Conservation (phyloP, 2,329 filamentous ascomycete genomes). For the Fusarium coicis region DNA sequence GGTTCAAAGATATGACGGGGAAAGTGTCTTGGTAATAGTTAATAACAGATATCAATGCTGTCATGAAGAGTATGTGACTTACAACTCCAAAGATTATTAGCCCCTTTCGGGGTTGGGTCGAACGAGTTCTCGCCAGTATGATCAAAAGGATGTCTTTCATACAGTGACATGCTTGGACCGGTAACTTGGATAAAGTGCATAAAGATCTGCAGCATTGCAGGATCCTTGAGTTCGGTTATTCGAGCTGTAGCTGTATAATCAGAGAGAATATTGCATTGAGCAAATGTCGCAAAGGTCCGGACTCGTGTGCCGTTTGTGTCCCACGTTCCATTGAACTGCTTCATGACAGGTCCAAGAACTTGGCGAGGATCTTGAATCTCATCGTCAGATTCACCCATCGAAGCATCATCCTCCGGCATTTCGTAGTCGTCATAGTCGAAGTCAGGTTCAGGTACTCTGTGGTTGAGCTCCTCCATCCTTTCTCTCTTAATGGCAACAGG, state of each 20-base stretch:
- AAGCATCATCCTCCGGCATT: slow-evolving; percentile 66
- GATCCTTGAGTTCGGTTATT: slow-evolving; percentile 81
- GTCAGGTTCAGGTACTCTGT: slow-evolving; percentile 10
- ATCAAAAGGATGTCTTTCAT: slow-evolving; percentile 83
- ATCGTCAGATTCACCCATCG: slow-evolving; percentile 70
- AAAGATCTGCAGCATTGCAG: slow-evolving; percentile 84
- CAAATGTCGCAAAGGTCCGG: slow-evolving; percentile 61
- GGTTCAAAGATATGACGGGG: slow-evolving; percentile 82
- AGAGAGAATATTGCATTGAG: slow-evolving; percentile 64
- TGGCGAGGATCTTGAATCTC: slow-evolving; percentile 57
- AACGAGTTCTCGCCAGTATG: slow-evolving; percentile 69
- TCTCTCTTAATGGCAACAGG: slow-evolving; percentile 15
- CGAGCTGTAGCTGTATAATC: slow-evolving; percentile 73
- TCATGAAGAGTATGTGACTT: slow-evolving; percentile 43
- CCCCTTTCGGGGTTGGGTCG: slow-evolving; percentile 67
- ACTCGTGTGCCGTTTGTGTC: slow-evolving; percentile 54
- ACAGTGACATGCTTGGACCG: slow-evolving; percentile 85
- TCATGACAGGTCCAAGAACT: slow-evolving; percentile 48
- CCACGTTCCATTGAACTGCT: slow-evolving; percentile 49
- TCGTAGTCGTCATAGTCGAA: slow-evolving; percentile 48
- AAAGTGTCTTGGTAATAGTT: slow-evolving; percentile 70
- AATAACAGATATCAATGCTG: slow-evolving; percentile 19
- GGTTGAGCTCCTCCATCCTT: slow-evolving; percentile 10
- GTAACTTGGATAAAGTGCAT: slow-evolving; percentile 93
- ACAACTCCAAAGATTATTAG: slow-evolving; percentile 75